Evolutionary conservation across 2,329 filamentous ascomycete genomes (phyloP).

Genomic region (Grosmannia serpens): DNA sequence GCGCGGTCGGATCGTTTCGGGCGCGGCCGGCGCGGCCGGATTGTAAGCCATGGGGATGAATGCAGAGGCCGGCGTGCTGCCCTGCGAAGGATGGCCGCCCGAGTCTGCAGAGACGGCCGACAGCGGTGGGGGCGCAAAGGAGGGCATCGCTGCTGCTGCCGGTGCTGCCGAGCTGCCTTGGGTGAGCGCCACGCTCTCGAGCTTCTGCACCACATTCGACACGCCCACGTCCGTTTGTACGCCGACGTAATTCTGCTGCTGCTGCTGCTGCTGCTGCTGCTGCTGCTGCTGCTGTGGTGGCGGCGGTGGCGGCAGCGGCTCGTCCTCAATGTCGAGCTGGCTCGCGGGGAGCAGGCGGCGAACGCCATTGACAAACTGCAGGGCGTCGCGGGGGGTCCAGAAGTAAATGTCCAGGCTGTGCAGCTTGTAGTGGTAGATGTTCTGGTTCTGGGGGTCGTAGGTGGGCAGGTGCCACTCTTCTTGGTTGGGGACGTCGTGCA

Average conservation of each 20-base stretch:
- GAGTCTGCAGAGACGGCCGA: conserved; percentile 4
- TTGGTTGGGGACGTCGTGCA: conserved; percentile 40
- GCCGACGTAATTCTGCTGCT: conserved; percentile 15
- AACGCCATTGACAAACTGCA: conserved; percentile 57
- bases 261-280: conserved; percentile 15
- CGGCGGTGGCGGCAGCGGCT: conserved; percentile 40
- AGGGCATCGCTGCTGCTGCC: conserved; percentile 22
- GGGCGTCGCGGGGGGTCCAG: conserved; percentile 62
- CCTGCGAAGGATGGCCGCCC: background rate
- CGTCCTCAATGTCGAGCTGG: conserved; percentile 53
- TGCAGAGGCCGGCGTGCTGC: background rate
- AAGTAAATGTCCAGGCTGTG: conserved; percentile 70
- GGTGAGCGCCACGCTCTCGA: conserved; percentile 60
- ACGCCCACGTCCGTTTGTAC: conserved; percentile 32
- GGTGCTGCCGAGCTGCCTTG: conserved; percentile 21
- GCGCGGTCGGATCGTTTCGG: conserved; percentile 58
- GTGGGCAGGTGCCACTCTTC: conserved; percentile 67
- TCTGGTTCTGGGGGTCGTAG: conserved; percentile 60
- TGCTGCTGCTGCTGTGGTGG: conserved; percentile 6
- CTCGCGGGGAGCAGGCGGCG: conserved; percentile 49
- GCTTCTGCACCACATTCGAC: conserved; percentile 60
- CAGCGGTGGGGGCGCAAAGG: conserved; percentile 28
- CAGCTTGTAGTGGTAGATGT: conserved; percentile 68
- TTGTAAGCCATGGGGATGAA: conserved; percentile 59
- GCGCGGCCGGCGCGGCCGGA: conserved; percentile 64